Base-by-base conservation (phyloP, 2,329 filamentous ascomycete species). In the Lasiodiplodia hormozganensis region DNA sequence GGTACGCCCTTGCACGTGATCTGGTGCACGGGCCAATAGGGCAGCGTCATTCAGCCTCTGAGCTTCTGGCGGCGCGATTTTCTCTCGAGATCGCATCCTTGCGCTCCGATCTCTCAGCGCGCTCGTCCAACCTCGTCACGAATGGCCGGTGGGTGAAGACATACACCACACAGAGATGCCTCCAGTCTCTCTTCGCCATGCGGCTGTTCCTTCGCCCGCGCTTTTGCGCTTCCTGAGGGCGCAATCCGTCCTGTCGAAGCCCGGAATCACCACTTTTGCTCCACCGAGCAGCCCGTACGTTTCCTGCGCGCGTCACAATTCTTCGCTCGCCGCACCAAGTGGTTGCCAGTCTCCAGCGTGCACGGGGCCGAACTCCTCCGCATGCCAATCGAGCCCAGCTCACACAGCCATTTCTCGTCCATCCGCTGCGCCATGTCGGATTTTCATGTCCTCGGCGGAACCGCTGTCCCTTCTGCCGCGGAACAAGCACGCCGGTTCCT, bases 221-320 rank as follows among this genome's bases (percentile, higher is more conserved):
- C 77, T 80, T 23, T 70, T 80, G 71, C 77, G 72, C 73, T 80
- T 80, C 71, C 73, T 81, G 54, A 71, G 77, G 69, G 72, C 74
- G 31, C 78, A 80, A 70, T 74, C 76, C 53, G 69, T 47, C 38
- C 34, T 62, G 38, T 36, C 52, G 53, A 21, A 43, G 14, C 28
- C 51, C 5, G 7, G 34, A 18, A 21, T 16, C 60, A 23, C 43
- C 18, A 36, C 28, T 23, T 21, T 67, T 58, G 23, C 47, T 18
- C 51, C 65, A 62, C 49, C 47, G 18, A 18, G 34, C 60, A 58
- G 36, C 53, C 38, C 65, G 14, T 40, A 31, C 23, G n/a, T 49
- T 62, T 56, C 57, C 31, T 62, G 36, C 51, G 40, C 31, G 10
- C 53, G 47, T 25, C 36, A 47, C 4, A 21, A 23, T 12, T 67